Conservation (phyloP, 768 basidiomycete species). For the Phallus indusiatus region DNA sequence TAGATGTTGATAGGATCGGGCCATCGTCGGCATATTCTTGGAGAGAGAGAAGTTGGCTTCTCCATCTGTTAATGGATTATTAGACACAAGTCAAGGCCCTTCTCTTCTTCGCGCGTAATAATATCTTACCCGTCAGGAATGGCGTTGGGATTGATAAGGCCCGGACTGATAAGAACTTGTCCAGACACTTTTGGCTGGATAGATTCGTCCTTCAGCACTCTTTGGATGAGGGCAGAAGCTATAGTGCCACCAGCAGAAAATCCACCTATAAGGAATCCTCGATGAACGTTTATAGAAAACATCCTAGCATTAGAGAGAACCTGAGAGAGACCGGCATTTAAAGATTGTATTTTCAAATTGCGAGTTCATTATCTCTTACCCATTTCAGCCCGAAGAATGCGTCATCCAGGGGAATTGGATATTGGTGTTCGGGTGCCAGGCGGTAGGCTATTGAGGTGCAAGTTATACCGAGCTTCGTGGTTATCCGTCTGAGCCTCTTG, state of each 20-base stretch:
- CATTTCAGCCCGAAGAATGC: constrained; percentile 18
- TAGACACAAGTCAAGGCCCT: neutral
- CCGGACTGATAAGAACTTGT: constrained; percentile 11
- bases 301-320: constrained; percentile 2
- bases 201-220: constrained; percentile 15
- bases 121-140: neutral
- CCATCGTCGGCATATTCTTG: neutral
- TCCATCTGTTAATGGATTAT: neutral
- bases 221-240: constrained; percentile 14
- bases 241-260: constrained; percentile 16
- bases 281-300: constrained; percentile 11
- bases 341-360: neutral
- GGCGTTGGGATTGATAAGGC: neutral
- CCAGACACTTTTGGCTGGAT: constrained; percentile 17
- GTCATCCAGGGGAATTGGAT: constrained; percentile 16
- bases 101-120: neutral
- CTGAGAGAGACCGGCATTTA: neutral
- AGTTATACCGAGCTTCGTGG: constrained; percentile 13
- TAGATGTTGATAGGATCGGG: neutral
- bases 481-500: constrained; percentile 9
- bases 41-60: neutral
- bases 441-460: constrained; percentile 13
- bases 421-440: constrained; percentile 19
- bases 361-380: constrained; percentile 8
- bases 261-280: constrained; percentile 19